These are phyloP conservation scores for Penicillium tannophilum DNA, from an alignment of 495 filamentous ascomycete genomes.

Conservation along the genomic window DNA sequence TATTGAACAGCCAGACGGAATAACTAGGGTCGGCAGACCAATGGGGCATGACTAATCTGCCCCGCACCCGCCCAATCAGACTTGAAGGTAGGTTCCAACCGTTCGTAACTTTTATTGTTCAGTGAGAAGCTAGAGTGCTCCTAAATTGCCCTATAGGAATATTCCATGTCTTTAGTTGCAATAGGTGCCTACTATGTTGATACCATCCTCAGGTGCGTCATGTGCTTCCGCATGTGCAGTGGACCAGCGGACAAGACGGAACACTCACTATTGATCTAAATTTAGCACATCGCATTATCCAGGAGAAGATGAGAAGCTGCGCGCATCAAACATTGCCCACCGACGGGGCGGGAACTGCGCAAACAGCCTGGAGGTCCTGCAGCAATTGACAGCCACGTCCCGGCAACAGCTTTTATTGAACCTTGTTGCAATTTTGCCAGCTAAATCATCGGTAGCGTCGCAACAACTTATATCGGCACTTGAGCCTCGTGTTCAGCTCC, in stretches of 20 bases:
- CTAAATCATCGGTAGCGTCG: slow-evolving; percentile 37
- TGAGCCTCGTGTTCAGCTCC: slow-evolving; percentile 47
- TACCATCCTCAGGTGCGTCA: slow-evolving; percentile 64
- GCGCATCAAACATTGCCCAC: slow-evolving; percentile 58
- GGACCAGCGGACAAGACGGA: not conserved
- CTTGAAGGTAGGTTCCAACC: not conserved
- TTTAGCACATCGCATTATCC: slow-evolving; percentile 66
- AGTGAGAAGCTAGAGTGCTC: not conserved
- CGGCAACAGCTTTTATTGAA: slow-evolving; percentile 27
- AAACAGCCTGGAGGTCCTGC: slow-evolving; percentile 69
- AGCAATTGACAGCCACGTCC: slow-evolving; percentile 49
- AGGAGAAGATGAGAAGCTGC: slow-evolving; percentile 69
- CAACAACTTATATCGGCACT: slow-evolving; percentile 45
- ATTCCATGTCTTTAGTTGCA: slow-evolving; percentile 53
- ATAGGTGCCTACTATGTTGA: slow-evolving; percentile 69
- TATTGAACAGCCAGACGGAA: too few species aligned
- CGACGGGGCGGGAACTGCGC: slow-evolving; percentile 73
- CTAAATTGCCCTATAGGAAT: not conserved
- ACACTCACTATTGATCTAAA: not conserved
- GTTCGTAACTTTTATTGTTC: not conserved
- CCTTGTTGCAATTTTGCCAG: slow-evolving; percentile 48
- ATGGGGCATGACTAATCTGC: slow-evolving; percentile 15
- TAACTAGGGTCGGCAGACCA: not conserved
- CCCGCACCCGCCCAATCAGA: slow-evolving; percentile 4
- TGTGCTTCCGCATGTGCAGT: slow-evolving; percentile 12